Percentiles rank a stretch among this genome's conserved stretches.
Evolutionary conservation across 2,329 filamentous ascomycete genomes (phyloP).

Genomic region (Diplocarpon rosae): DNA sequence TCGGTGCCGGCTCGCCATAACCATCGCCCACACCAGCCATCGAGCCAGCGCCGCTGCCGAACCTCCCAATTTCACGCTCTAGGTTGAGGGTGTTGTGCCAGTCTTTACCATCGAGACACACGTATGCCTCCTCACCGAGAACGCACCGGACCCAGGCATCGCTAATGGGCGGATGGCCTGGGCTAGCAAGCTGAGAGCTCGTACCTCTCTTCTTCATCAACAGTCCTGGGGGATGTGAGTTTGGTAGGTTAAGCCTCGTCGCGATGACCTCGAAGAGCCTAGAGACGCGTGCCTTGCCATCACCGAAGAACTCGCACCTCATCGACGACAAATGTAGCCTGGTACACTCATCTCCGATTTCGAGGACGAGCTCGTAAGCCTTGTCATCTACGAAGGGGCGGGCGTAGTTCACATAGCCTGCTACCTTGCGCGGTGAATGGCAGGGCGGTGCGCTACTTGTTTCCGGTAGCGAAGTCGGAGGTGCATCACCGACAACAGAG

Average conservation of each 20-base stretch:
- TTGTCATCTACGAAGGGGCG: conserved; percentile 76
- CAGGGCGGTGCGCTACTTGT: conserved; percentile 24
- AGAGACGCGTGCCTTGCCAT: conserved; percentile 57
- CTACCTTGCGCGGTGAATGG: conserved; percentile 19
- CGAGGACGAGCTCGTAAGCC: conserved; percentile 64
- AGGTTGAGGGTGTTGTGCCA: conserved; percentile 33
- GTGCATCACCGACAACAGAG: conserved; percentile 44
- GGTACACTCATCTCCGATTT: conserved; percentile 61
- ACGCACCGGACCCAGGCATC: conserved; percentile 58
- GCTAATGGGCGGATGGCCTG: conserved; percentile 57
- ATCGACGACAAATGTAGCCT: conserved; percentile 41
- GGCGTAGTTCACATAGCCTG: conserved; percentile 64
- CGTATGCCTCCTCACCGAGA: conserved; percentile 47
- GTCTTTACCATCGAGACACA: conserved; percentile 45
- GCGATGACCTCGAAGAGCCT: conserved; percentile 72
- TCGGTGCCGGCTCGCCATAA: conserved; percentile 6
- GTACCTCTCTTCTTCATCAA: conserved; percentile 56
- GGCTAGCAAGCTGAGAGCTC: conserved; percentile 49
- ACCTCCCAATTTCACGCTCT: not conserved
- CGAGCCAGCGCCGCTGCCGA: conserved; percentile 6
- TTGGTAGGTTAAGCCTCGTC: conserved; percentile 62
- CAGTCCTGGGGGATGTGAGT: conserved; percentile 49
- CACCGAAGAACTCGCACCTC: conserved; percentile 63
- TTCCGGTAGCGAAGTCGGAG: conserved; percentile 22
- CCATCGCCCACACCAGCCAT: conserved; percentile 2